Evolutionary conservation across 1,284 basidiomycete genomes (phyloP), one percentile per base, ranked within the genome.

Genomic region (Boletus semigastroideus): DNA sequence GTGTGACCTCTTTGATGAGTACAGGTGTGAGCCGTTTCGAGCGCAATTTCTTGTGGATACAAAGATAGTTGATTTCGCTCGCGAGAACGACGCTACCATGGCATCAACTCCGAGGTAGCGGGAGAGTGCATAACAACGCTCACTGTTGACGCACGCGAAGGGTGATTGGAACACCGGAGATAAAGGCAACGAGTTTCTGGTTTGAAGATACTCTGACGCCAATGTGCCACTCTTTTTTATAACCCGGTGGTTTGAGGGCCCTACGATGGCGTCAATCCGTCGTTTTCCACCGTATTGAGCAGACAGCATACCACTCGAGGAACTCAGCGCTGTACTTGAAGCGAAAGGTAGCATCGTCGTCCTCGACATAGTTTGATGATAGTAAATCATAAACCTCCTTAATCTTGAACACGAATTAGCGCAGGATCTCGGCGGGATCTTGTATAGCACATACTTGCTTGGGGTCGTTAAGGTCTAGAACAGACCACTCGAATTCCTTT

Each of bases 251-350:
- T 60, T 87, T 92, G 37, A 99, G 76, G 10, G 94, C 95, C 94
- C 94, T 96, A 30, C 12, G 17, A 50, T 52, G n/a, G 45, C n/a
- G 22, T 51, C 39, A 42, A 37, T 44, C 13, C 33, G 34, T 41
- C 28, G 52, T 52, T 43, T 39, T 19, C n/a, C 19, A 9, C 19
- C 1, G 10, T 39, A 25, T 30, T 22, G 46, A 19, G 22, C n/a
- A 49, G 45, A 54, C 59, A 52, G 37, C 73, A 42, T 61, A 92
- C 97, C 97, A 99, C 68, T 88, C 78, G 44, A 99, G 74, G 70
- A 99, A 99, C 70, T 98, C 94, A 6, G 94, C 86, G 40, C 87
- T 91, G 67, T 99, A 99, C 65, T 93, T 87, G 79, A 99, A 98
- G 27, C 97, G 85, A 79, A 99, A 97, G 28, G 90, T 84, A 7